Evolutionary conservation across 306 rosid species (phyloP).

Genomic region (Clitoria ternatea): DNA sequence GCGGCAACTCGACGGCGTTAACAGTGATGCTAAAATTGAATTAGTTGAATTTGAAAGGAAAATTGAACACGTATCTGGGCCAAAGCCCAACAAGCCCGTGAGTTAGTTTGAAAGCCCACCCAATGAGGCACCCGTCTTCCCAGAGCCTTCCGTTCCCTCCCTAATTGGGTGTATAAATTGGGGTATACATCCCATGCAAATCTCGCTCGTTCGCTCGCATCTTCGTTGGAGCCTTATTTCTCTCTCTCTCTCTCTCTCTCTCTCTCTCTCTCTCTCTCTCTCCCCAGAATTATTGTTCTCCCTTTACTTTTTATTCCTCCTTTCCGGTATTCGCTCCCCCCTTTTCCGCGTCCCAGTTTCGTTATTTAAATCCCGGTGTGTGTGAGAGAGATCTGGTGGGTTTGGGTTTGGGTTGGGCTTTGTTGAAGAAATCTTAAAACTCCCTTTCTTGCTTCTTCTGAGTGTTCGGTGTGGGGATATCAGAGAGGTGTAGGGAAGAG

Average conservation of each 20-base stretch:
- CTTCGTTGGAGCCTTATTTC: slow-evolving; percentile 5
- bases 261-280: background rate
- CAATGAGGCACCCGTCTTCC: background rate
- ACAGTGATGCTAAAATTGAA: no score
- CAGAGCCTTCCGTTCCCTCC: background rate
- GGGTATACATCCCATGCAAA: slow-evolving; percentile 48
- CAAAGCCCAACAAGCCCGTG: slow-evolving; percentile 33
- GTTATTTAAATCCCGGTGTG: no score
- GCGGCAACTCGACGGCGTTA: slow-evolving; percentile 73
- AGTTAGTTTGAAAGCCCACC: no score
- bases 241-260: background rate
- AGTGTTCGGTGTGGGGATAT: slow-evolving; percentile 61
- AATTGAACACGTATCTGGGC: background rate
- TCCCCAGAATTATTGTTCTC: background rate
- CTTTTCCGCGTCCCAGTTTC: background rate
- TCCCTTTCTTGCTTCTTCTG: slow-evolving; percentile 51
- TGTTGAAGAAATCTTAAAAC: background rate
- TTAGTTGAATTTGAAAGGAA: no score
- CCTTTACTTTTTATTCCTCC: background rate
- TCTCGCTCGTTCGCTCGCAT: slow-evolving; percentile 68
- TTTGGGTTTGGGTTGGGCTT: slow-evolving; percentile 23
- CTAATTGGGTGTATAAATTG: slow-evolving; percentile 37
- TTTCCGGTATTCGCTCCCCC: background rate
- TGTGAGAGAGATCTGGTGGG: slow-evolving; percentile 60
- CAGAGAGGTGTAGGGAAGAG: slow-evolving; percentile 34